A percentile compares a stretch with the other conserved stretches of the same genome.
phyloP scores from a whole-genome alignment of 2,329 filamentous ascomycete genomes.

The Trichoderma sp. region DNA sequence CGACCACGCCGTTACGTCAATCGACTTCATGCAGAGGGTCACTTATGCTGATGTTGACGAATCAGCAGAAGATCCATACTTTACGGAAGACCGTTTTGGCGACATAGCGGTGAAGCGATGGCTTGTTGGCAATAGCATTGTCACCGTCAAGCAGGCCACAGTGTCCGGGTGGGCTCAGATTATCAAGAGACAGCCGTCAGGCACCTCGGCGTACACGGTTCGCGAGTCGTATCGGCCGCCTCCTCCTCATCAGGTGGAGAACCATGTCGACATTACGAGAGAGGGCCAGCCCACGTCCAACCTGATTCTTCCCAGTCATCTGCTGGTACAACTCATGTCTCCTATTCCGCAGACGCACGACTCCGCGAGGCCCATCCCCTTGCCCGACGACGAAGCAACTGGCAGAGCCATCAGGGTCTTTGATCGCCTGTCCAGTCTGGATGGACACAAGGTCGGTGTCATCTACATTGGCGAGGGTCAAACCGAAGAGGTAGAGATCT shows the following conservation, averaged over 20 bases:
- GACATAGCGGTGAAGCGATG: slow-evolving; percentile 68
- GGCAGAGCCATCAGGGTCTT: slow-evolving; percentile 77
- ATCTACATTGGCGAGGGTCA: slow-evolving; percentile 91
- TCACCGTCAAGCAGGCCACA: slow-evolving; percentile 72
- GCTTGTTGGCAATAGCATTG: slow-evolving; percentile 72
- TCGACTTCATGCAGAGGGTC: slow-evolving; percentile 92
- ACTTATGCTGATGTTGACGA: slow-evolving; percentile 85
- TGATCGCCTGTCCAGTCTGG: slow-evolving; percentile 85
- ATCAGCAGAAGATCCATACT: slow-evolving; percentile 66
- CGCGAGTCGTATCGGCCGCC: slow-evolving; percentile 62
- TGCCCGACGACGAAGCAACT: slow-evolving; percentile 71
- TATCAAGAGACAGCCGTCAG: slow-evolving; percentile 71
- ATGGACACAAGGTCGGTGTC: slow-evolving; percentile 93
- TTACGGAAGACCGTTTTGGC: slow-evolving; percentile 65
- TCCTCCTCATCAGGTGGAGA: slow-evolving; percentile 58
- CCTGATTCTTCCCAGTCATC: slow-evolving; percentile 70
- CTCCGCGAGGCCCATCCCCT: slow-evolving; percentile 68
- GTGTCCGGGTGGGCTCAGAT: slow-evolving; percentile 69
- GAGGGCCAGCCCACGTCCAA: slow-evolving; percentile 58
- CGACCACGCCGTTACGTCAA: slow-evolving; percentile 89
- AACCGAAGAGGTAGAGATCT: slow-evolving; percentile 77
- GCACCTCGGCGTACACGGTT: slow-evolving; percentile 61
- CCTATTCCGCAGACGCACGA: slow-evolving; percentile 62
- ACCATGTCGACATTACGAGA: slow-evolving; percentile 51
- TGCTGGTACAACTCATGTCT: slow-evolving; percentile 70